phyloP scores from a whole-genome alignment of 2,329 filamentous ascomycete genomes.

The Colletotrichum sp. region DNA sequence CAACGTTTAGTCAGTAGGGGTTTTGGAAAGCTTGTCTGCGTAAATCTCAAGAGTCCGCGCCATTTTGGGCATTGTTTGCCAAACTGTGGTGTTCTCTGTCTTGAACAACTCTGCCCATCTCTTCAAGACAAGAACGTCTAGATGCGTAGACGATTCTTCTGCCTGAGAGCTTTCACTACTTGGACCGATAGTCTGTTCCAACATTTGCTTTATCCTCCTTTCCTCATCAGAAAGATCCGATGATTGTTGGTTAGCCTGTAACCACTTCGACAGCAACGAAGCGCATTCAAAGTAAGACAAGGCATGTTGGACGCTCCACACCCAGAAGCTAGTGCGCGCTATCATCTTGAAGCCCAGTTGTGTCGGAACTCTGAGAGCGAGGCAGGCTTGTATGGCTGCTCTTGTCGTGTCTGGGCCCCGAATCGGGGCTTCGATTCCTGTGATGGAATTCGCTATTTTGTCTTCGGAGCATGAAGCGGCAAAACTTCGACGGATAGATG shows the following conservation, averaged over 20 bases:
- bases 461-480: neutral
- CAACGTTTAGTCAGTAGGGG: neutral
- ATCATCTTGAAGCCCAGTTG: neutral
- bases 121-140: neutral
- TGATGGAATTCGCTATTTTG: neutral
- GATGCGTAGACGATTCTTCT: neutral
- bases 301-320: neutral
- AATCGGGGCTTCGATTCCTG: neutral
- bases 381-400: neutral
- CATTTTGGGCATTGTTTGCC: neutral
- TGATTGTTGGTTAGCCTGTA: neutral
- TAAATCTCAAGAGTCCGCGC: neutral
- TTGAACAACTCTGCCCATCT: neutral
- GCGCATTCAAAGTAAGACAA: neutral
- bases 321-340: neutral
- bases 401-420: neutral
- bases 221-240: neutral
- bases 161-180: neutral
- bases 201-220: neutral
- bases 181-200: neutral
- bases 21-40: neutral
- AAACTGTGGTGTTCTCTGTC: neutral
- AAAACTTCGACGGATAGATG: neutral
- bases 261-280: neutral
- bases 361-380: neutral